Evolutionary conservation across 805 yeast genomes (phyloP).

Genomic region (Osmozyma mogii): DNA sequence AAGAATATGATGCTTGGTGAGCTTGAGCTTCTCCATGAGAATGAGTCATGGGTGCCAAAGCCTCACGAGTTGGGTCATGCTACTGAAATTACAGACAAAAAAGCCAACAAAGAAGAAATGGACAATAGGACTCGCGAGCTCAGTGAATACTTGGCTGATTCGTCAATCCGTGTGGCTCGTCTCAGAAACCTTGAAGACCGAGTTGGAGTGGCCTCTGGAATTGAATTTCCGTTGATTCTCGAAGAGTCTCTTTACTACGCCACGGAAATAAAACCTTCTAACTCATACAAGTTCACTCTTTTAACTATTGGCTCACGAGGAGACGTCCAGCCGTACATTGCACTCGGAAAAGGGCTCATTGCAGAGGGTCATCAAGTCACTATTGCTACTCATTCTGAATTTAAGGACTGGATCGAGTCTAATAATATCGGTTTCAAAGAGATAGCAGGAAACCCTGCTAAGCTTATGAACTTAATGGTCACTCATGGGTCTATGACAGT

Average conservation of each 20-base stretch:
- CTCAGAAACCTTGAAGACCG: conserved; percentile 61
- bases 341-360: conserved; percentile 71
- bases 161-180: conserved; percentile 52
- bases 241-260: conserved; percentile 55
- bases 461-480: conserved; percentile 87
- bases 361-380: conserved; percentile 78
- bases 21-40: conserved; percentile 32
- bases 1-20: conserved; percentile 44
- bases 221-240: conserved; percentile 59
- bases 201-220: conserved; percentile 49
- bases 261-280: conserved; percentile 45
- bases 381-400: conserved; percentile 83
- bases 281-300: conserved; percentile 52
- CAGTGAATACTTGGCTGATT: too few species aligned
- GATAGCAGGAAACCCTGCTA: conserved; percentile 90
- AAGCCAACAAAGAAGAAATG: conserved; percentile 2
- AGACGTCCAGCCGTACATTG: conserved; percentile 94
- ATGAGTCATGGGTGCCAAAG: conserved; percentile 16
- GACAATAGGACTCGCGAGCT: conserved; percentile 14
- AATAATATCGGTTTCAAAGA: conserved; percentile 63
- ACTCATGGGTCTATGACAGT: conserved; percentile 83
- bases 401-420: conserved; percentile 60
- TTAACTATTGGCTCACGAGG: conserved; percentile 94
- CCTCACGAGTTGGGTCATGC: conserved; percentile 18
- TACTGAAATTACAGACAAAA: not conserved